These are phyloP conservation scores for Aspergillus ibericus DNA, from an alignment of 2,329 filamentous ascomycete species.

Conservation along the genomic window DNA sequence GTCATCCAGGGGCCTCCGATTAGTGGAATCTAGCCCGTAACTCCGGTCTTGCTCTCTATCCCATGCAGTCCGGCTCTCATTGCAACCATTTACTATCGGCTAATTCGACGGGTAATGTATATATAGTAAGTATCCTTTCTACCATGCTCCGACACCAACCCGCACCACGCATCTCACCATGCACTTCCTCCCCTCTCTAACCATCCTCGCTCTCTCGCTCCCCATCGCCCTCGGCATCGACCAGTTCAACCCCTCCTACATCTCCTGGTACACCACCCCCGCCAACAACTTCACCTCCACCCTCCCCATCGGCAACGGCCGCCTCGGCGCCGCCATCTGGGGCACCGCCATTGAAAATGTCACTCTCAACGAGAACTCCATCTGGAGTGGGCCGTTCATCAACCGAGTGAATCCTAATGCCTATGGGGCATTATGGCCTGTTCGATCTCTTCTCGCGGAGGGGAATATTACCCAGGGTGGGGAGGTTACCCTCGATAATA, in stretches of 20 bases:
- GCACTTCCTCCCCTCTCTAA: neutral
- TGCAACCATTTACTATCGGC: neutral
- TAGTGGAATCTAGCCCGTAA: neutral
- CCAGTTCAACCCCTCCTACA: neutral
- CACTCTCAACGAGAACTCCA: slow-evolving; percentile 23
- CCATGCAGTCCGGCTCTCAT: too few relatives aligned
- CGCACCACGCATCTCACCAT: neutral
- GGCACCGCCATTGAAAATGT: slow-evolving; percentile 15
- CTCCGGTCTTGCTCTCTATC: neutral
- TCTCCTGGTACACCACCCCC: slow-evolving; percentile 15
- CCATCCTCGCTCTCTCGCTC: too few relatives aligned
- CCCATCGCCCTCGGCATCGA: too few relatives aligned
- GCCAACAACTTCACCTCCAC: slow-evolving; percentile 20
- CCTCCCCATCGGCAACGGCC: slow-evolving; percentile 22
- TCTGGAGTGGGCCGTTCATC: slow-evolving; percentile 22
- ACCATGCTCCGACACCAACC: neutral
- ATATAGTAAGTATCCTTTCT: too few relatives aligned
- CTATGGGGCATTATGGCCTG: neutral
- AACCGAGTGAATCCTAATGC: slow-evolving; percentile 15
- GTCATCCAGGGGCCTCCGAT: neutral
- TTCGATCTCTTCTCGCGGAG: slow-evolving; percentile 2
- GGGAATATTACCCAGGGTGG: slow-evolving; percentile 11
- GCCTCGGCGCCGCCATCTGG: slow-evolving; percentile 20
- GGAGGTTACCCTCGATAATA: slow-evolving; percentile 2
- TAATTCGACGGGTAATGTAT: neutral